Evolutionary conservation across 139 green algal genomes (phyloP), one percentile per base, ranked within the genome.

Genomic region (Picochlorum sp.): DNA sequence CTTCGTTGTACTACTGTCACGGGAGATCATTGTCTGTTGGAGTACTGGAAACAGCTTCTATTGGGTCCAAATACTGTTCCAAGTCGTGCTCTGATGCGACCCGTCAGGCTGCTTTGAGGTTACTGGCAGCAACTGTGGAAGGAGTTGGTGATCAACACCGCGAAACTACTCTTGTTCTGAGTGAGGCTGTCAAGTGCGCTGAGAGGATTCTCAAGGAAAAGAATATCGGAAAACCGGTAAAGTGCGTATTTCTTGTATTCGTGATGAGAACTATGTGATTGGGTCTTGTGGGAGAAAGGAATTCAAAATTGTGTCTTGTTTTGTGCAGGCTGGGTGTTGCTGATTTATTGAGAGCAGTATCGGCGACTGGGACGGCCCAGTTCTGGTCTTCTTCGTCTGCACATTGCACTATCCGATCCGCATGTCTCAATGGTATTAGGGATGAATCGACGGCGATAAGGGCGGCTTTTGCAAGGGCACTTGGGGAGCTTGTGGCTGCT

Each of bases 401-500:
- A 14, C 81, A 68, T 53, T 81, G 89, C 33, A 77, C 81, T 22
- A 66, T 60, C 6, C 49, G 76, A 43, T 59, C 64, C 28, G 18
- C 71, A 22, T 79, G 68, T 30, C 26, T 82, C n/a, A 49, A 49
- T 3, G 61, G 36, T 4, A 61, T 89, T 36, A 57, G 61, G 1
- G 74, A 86, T 40, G 10, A 51, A 4, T 41, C 41, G 2, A 40
- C 33, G 2, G 65, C 65, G 0, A 72, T 86, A 16, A 65, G 73
- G 1, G 67, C 80, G 12, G 74, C 72, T 0, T 81, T 57, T 41
- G 81, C 69, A 3, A 29, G 62, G 13, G 75, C 77, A 7, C 63
- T 93, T 41, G 82, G 79, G 8, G 67, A 83, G 7, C 57, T 91
- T 20, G 79, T 75, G 72, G 68, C 14, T 68, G 73, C 6, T 35